Percentiles rank a stretch among this genome's conserved stretches.
phyloP scores from a whole-genome alignment of 768 basidiomycete genomes.

The Galerina marginata region DNA sequence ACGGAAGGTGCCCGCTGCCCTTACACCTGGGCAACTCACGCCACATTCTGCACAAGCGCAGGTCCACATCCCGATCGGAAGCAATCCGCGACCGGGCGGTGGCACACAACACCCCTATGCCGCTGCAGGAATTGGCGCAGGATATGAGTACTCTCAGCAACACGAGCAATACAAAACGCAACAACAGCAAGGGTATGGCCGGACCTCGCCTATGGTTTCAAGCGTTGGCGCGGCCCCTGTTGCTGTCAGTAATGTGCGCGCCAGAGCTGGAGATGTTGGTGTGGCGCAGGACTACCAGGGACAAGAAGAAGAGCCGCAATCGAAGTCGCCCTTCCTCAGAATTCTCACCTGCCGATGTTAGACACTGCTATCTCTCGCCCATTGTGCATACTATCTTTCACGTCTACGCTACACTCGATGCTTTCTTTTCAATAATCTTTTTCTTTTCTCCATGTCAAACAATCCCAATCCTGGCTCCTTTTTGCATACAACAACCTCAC shows the following conservation, averaged over 20 bases:
- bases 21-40: slow-evolving; percentile 67
- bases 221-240: slow-evolving; percentile 71
- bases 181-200: slow-evolving; percentile 62
- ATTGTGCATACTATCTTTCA: slow-evolving; percentile 11
- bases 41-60: slow-evolving; percentile 81
- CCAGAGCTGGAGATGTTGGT: slow-evolving; percentile 71
- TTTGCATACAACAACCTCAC: slow-evolving; percentile 24
- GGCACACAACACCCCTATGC: slow-evolving; percentile 75
- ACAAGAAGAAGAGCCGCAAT: slow-evolving; percentile 49
- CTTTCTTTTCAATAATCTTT: slow-evolving; percentile 19
- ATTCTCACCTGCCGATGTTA: slow-evolving; percentile 84
- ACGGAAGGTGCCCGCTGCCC: slow-evolving; percentile 63
- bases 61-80: slow-evolving; percentile 70
- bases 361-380: slow-evolving; percentile 14
- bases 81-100: slow-evolving; percentile 58
- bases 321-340: slow-evolving; percentile 54
- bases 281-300: slow-evolving; percentile 59
- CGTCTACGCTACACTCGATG: slow-evolving; percentile 18
- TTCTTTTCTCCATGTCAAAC: slow-evolving; percentile 7
- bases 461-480: slow-evolving; percentile 10
- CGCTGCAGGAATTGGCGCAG: slow-evolving; percentile 52
- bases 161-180: slow-evolving; percentile 65
- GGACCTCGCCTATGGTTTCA: slow-evolving; percentile 83
- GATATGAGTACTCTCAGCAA: slow-evolving; percentile 60
- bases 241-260: slow-evolving; percentile 75